These are phyloP conservation scores for Camelina sativa DNA, from an alignment of 345 rosid species.

Conservation along the genomic window DNA sequence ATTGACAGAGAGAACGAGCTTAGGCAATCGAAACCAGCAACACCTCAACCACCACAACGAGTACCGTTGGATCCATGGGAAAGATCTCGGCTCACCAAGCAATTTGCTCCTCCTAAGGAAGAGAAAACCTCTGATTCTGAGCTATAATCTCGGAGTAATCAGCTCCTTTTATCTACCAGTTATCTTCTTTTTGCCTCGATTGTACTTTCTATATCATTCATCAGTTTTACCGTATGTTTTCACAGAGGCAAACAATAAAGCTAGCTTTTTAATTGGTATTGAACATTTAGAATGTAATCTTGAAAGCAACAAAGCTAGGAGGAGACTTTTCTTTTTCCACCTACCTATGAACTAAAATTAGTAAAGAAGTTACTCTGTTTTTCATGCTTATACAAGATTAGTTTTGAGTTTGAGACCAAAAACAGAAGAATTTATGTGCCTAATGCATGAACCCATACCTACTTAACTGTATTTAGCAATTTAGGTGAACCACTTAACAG, in stretches of 20 bases:
- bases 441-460: slow-evolving; percentile 14
- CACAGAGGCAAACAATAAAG: slow-evolving; percentile 17
- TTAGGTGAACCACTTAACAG: slow-evolving; percentile 44
- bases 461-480: neutral
- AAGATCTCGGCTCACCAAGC: slow-evolving; percentile 65
- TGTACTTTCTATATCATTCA: neutral
- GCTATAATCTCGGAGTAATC: slow-evolving; percentile 28
- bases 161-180: slow-evolving; percentile 1
- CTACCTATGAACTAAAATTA: neutral
- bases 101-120: slow-evolving; percentile 70
- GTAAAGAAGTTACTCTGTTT: slow-evolving; percentile 11
- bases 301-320: neutral
- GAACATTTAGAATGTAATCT: neutral
- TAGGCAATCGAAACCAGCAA: slow-evolving; percentile 77
- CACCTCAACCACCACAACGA: slow-evolving; percentile 69
- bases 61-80: slow-evolving; percentile 81
- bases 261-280: slow-evolving; percentile 1
- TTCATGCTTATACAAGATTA: slow-evolving; percentile 29
- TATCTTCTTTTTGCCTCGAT: neutral
- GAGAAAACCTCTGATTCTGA: slow-evolving; percentile 62
- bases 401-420: slow-evolving; percentile 17
- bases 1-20: slow-evolving; percentile 94
- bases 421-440: slow-evolving; percentile 16
- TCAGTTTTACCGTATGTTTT: slow-evolving; percentile 9
- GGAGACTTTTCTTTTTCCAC: slow-evolving; percentile 2